These are phyloP conservation scores for Mycena albidolilacea DNA, from an alignment of 768 basidiomycete genomes.

Conservation along the genomic window DNA sequence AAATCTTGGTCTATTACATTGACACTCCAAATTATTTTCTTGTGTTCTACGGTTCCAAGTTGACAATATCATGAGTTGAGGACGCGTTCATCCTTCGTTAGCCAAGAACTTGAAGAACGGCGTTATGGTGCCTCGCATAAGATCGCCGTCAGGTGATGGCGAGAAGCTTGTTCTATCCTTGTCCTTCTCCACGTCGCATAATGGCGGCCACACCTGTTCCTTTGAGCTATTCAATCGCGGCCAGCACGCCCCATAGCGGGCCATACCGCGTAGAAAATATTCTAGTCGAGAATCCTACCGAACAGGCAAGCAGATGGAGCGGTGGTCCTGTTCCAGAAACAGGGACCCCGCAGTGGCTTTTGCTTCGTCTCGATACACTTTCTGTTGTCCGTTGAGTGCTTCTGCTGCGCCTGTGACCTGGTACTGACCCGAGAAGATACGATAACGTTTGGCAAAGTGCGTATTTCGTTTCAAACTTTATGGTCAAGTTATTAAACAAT, in stretches of 20 bases:
- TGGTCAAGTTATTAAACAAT: conserved; percentile 29
- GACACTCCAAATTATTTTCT: too few species aligned
- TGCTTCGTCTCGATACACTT: conserved; percentile 72
- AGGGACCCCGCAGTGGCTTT: conserved; percentile 77
- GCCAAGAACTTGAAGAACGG: too few species aligned
- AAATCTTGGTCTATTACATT: too few species aligned
- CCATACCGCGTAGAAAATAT: conserved; percentile 81
- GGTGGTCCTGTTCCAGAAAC: conserved; percentile 68
- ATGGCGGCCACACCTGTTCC: conserved; percentile 43
- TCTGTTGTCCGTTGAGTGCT: conserved; percentile 76
- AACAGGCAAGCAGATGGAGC: conserved; percentile 84
- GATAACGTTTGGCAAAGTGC: conserved; percentile 88
- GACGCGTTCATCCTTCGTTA: too few species aligned
- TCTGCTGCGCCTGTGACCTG: conserved; percentile 5
- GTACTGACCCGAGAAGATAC: conserved; percentile 60
- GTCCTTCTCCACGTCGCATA: not conserved
- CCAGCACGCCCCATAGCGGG: conserved; percentile 80
- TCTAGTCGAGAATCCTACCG: conserved; percentile 71
- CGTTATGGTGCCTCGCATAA: too few species aligned
- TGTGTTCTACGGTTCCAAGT: too few species aligned
- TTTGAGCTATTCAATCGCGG: conserved; percentile 66
- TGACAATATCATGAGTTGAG: too few species aligned
- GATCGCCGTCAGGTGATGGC: not conserved
- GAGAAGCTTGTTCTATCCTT: not conserved
- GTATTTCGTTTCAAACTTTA: conserved; percentile 35